phyloP scores from a whole-genome alignment of 495 filamentous ascomycete species.

The Xylaria nigripes region DNA sequence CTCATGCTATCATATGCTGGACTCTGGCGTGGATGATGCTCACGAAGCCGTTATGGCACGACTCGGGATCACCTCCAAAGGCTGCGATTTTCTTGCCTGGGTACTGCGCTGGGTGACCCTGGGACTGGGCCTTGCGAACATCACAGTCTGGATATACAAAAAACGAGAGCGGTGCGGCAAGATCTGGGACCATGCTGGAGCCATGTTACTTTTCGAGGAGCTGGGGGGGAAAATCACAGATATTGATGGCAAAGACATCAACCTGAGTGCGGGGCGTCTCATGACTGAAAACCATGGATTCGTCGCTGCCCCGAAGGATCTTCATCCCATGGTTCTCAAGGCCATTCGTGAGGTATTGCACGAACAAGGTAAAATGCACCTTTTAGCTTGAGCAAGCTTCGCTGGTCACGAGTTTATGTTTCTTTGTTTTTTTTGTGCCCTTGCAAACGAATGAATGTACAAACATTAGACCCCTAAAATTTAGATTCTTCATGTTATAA shows the following conservation, averaged over 20 bases:
- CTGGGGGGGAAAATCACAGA: conserved; percentile 57
- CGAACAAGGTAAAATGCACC: conserved; percentile 25
- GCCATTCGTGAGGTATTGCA: conserved; percentile 26
- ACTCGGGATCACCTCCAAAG: conserved; percentile 42
- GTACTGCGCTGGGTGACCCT: conserved; percentile 58
- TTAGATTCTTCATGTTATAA: no score
- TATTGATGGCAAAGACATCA: conserved; percentile 42
- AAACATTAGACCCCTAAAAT: not conserved
- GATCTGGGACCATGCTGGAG: conserved; percentile 66
- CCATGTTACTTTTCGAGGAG: conserved; percentile 59
- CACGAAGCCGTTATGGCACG: conserved; percentile 38
- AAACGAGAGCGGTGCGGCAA: conserved; percentile 45
- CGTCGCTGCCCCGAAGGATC: conserved; percentile 33
- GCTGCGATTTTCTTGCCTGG: conserved; percentile 52
- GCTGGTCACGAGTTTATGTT: not conserved
- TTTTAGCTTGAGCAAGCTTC: conserved; percentile 14
- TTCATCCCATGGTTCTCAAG: conserved; percentile 31
- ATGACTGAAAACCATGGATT: conserved; percentile 41
- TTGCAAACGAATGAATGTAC: not conserved
- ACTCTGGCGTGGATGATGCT: conserved; percentile 38
- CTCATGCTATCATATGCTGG: conserved; percentile 31
- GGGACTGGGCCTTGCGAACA: conserved; percentile 51
- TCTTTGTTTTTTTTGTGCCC: not conserved
- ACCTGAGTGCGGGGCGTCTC: conserved; percentile 32
- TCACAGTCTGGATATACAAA: conserved; percentile 55